Conservation (phyloP, 495 filamentous ascomycete genomes). For the Evernia prunastri region DNA sequence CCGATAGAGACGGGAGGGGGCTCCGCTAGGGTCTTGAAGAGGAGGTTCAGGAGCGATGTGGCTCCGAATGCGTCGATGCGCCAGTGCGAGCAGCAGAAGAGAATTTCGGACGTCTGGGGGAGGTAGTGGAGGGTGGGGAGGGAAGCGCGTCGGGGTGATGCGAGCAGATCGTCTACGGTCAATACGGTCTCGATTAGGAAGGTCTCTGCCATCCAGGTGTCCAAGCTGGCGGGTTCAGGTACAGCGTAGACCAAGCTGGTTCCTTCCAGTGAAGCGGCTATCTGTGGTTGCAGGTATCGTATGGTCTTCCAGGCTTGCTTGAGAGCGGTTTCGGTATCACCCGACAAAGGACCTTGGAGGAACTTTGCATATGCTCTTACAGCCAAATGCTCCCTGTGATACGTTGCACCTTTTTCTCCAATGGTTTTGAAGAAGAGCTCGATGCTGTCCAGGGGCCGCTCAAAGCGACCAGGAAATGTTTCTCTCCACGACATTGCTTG, state of each 20-base stretch:
- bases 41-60: not conserved
- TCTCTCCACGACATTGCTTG: not conserved
- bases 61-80: not conserved
- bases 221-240: not conserved
- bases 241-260: not conserved
- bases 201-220: not conserved
- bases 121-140: not conserved
- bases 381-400: not conserved
- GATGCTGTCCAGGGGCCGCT: not conserved
- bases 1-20: not conserved
- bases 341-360: not conserved
- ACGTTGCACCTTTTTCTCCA: not conserved
- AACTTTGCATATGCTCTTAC: not conserved
- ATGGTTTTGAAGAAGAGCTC: not conserved
- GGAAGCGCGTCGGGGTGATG: not conserved
- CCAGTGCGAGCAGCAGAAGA: not conserved
- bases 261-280: not conserved
- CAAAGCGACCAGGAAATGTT: not conserved
- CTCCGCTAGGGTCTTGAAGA: not conserved
- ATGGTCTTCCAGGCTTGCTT: not conserved
- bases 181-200: not conserved
- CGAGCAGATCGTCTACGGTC: not conserved
- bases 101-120: not conserved
- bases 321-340: not conserved
- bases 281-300: not conserved